Percentiles rank a stretch among this genome's conserved stretches.
Evolutionary conservation across 1,139 yeast genomes (phyloP).

Genomic region (Geotrichum restrictum): DNA sequence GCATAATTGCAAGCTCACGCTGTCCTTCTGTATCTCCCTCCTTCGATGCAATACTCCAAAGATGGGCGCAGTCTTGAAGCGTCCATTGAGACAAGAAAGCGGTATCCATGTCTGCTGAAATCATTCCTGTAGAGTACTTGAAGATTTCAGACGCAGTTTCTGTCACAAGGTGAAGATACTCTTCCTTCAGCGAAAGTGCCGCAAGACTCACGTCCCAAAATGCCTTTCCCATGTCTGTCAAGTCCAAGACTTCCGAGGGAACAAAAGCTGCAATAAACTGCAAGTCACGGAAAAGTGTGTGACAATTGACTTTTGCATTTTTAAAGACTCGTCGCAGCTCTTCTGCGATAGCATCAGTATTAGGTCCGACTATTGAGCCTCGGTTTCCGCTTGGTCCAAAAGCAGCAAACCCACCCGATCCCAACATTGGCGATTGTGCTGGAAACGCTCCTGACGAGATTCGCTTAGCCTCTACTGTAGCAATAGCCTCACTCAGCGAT

Average conservation of each 20-base stretch:
- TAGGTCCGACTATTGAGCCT: constrained; percentile 26
- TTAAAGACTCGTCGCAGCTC: constrained; percentile 33
- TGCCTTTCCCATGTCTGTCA: constrained; percentile 37
- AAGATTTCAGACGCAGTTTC: constrained; percentile 38
- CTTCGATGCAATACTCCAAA: constrained; percentile 35
- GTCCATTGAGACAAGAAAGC: constrained; percentile 29
- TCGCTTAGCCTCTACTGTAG: constrained; percentile 33
- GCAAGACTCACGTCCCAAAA: constrained; percentile 42
- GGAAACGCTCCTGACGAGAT: constrained; percentile 26
- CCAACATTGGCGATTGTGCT: constrained; percentile 13
- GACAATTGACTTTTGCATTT: constrained; percentile 31
- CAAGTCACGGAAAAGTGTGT: constrained; percentile 38
- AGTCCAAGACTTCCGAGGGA: constrained; percentile 35
- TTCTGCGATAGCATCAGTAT: constrained; percentile 37
- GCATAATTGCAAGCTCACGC: constrained; percentile 36
- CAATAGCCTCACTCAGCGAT: constrained; percentile 31
- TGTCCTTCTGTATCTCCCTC: constrained; percentile 35
- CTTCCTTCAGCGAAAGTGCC: constrained; percentile 37
- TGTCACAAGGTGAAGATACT: constrained; percentile 33
- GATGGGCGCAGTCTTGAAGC: constrained; percentile 32
- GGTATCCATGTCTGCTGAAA: constrained; percentile 16
- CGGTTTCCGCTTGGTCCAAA: constrained; percentile 9
- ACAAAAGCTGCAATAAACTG: constrained; percentile 40
- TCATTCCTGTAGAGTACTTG: constrained; percentile 34
- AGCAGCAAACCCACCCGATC: constrained; percentile 9